These are phyloP conservation scores for Boletus pseudopeckii DNA, from an alignment of 768 basidiomycete species.

Conservation along the genomic window DNA sequence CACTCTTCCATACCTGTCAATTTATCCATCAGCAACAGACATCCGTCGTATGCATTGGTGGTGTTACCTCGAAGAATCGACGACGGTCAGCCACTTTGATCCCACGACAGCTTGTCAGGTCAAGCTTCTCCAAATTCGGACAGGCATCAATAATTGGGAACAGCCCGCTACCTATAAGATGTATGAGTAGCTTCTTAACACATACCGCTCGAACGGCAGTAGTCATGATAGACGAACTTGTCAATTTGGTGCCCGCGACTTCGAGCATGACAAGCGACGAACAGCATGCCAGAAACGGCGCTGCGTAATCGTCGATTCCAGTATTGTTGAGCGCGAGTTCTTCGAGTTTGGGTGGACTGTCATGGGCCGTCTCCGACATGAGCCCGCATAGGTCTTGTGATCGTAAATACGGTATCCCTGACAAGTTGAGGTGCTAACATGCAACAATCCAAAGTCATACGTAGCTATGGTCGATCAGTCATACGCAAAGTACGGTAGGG, in stretches of 20 bases:
- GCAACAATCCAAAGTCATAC: background rate
- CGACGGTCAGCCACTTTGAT: conserved; percentile 56
- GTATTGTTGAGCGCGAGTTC: conserved; percentile 59
- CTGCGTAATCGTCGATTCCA: conserved; percentile 54
- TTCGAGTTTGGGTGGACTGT: conserved; percentile 38
- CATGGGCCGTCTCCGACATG: conserved; percentile 17
- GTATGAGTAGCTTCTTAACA: background rate
- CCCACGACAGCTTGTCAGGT: conserved; percentile 67
- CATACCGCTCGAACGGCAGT: background rate
- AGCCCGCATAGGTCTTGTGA: conserved; percentile 53
- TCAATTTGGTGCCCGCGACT: conserved; percentile 56
- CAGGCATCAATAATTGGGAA: conserved; percentile 60
- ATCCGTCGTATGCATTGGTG: conserved; percentile 5
- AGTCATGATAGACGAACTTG: conserved; percentile 39
- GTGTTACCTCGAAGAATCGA: conserved; percentile 57
- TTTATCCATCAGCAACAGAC: background rate
- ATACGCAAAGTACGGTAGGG: background rate
- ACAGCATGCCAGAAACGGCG: conserved; percentile 52
- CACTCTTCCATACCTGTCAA: conserved; percentile 26
- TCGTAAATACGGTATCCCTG: conserved; percentile 47
- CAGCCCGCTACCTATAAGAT: conserved; percentile 47
- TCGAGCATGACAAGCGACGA: conserved; percentile 44
- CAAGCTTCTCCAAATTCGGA: conserved; percentile 46
- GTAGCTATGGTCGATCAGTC: background rate
- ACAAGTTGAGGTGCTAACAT: conserved; percentile 54